Base-by-base conservation (phyloP, 306 rosid species). In the Ormosia emarginata region DNA sequence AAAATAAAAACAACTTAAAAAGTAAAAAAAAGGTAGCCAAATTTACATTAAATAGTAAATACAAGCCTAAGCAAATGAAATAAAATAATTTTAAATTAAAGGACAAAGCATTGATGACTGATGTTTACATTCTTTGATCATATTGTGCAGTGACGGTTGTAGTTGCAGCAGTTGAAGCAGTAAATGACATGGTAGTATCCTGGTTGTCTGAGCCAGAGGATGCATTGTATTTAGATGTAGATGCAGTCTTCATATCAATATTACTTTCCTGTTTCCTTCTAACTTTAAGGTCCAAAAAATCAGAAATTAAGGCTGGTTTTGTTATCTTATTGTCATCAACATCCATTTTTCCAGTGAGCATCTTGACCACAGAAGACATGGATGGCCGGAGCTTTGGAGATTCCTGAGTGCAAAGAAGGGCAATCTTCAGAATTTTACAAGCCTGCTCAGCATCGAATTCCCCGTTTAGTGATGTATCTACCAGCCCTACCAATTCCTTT, bases 321-420 rank as follows among this genome's bases (percentile, higher is more conserved):
- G 94, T 82, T 83, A 93, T 91, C 83, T 71, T 71, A 7, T 29
- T 39, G 44, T 91, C 84, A 52, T 89, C 65, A 0, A 92, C 80
- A 17, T 77, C 61, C 49, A 75, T 88, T 85, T 91, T 67, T 40
- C 97, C 92, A 0, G 84, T 92, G 37, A 96, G 92, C 97, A 96
- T 92, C 92, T 91, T 91, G 24, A 96, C 94, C 80, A 94, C 99
- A 0, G 92, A 77, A 56, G 99, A 87, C 98, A 96, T 96, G 10
- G 99, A 84, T 7, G 99, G 99, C 72, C 99, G 90, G 59, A 80
- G 89, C 82, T 89, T 92, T 0, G 94, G 97, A 55, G 90, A 62
- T 81, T 93, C 97, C 76, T 96, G 99, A 4, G 99, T 93, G 88
- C 99, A 96, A 46, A 96, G 94, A 73, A 96, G 97, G 66, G 92